Evolutionary conservation across 1,284 basidiomycete species (phyloP), one percentile per base, ranked within the genome.

Genomic region (Tremellales sp.): DNA sequence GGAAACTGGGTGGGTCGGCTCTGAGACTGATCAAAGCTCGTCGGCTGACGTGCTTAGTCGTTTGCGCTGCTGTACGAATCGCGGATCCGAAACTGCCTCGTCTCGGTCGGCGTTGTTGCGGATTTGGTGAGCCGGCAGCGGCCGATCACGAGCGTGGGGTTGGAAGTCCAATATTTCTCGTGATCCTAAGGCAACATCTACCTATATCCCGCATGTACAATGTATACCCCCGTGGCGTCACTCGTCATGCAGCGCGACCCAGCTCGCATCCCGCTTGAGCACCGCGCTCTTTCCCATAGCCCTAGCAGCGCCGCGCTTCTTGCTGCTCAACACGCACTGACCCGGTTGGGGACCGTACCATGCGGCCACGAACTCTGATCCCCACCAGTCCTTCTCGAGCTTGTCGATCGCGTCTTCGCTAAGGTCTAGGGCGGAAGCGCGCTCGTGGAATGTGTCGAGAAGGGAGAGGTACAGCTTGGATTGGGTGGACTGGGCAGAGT

Each of bases 41-140:
- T 25, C n/a, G n/a, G 37, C 37, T 42, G 35, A 43, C 24, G 31
- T 24, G 18, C 7, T 18, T 53, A 92, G 88, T 85, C 90, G 56
- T 78, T 95, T 25, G 86, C 92, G 5, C 70, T 97, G 27, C 81
- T 97, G 65, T 97, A 93, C 87, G 91, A 97, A 75, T 88, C 91
- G 6, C 81, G 90, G n/a, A 73, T 97, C 60, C 80, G 84, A 36
- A 89, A 90, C 60, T 85, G 92, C 73, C 77, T 97, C 14, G 83
- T 97, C 56, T 87, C 88, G 50, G 72, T 94, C 25, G 93, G 93
- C 3, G 81, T 95, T 13, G 81, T 89, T 13, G 88, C 89, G 4
- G 88, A 97, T 65, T 77, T 97, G 9, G 81, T 86, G n/a, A 84
- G 82, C 63, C 77, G 85, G 29, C 78, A 83, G 45, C 86, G 84